Evolutionary conservation across 331 rosid species (phyloP), one percentile per base, ranked within the genome.

Genomic region (Arachis monticola): DNA sequence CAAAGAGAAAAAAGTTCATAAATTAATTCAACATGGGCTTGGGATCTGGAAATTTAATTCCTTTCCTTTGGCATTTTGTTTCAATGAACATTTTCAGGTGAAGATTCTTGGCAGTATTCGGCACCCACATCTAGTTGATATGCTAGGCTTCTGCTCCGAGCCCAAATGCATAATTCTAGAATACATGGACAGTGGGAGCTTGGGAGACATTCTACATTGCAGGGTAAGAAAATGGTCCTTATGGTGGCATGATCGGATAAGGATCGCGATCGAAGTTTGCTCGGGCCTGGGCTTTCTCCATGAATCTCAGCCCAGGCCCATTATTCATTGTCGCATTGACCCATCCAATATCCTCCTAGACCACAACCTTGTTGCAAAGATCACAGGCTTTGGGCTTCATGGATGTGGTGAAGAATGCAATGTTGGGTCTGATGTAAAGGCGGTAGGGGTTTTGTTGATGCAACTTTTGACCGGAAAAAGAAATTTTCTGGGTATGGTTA

Each of bases 111-210:
- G 88, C 77, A 79, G 82, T 30, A 77, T 91, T 8, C 81, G 87
- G 58, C 98, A 93, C 12, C 98, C 95, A 0, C 81, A 91, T 79
- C 72, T 91, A 69, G 86, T 93, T 10, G 81, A 90, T 32, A 73
- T 87, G 86, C 58, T 88, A 5, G 98, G 98, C 8, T 85, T 85
- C 59, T 89, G 98, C 85, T 68, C 67, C 0, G 87, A 89, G 73
- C 88, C 87, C 11, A 85, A 85, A 70, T 87, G 87, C 82, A 32
- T 93, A 58, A 83, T 93, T 58, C 74, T 86, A 52, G 97, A 89
- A 56, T 91, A 89, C 83, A 87, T 93, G 97, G 82, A 89, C 67
- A 85, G 86, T 38, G 97, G 97, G 2, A 89, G 90, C 85, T 76
- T 93, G 31, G 80, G 78, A 51, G 97, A 93, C 82, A 65, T 83